phyloP scores from a whole-genome alignment of 192 early-diverging fungal species.

The Linnemannia zychae region DNA sequence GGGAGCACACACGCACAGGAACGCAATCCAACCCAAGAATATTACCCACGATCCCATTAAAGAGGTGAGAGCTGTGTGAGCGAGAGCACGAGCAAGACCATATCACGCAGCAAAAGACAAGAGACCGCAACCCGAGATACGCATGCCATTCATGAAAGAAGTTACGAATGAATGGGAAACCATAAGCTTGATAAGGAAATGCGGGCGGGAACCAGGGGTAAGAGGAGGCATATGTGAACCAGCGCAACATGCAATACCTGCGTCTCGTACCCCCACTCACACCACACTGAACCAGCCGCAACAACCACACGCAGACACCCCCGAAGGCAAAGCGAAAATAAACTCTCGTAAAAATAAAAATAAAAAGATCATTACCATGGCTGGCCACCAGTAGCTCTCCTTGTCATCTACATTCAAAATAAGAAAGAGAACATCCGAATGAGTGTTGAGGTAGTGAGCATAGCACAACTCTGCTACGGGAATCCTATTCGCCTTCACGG shows the following conservation, averaged over 20 bases:
- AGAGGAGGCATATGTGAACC: background rate
- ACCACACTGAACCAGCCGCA: background rate
- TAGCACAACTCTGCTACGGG: background rate
- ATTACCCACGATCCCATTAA: conserved; percentile 32
- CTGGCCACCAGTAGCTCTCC: conserved; percentile 56
- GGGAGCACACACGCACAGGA: background rate
- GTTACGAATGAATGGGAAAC: background rate
- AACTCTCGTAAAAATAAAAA: conserved; percentile 3
- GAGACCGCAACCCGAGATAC: background rate
- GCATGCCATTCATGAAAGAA: conserved; percentile 25
- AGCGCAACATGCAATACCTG: background rate
- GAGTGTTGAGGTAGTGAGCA: background rate
- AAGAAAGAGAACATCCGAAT: background rate
- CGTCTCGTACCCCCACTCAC: background rate
- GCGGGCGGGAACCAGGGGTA: background rate
- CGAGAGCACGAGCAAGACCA: conserved; percentile 6
- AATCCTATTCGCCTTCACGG: background rate
- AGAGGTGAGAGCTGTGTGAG: conserved; percentile 7
- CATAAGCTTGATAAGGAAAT: conserved; percentile 38
- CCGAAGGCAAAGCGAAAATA: background rate
- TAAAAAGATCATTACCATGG: conserved; percentile 41
- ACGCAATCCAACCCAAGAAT: background rate
- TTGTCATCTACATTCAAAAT: conserved; percentile 42
- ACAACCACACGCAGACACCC: background rate
- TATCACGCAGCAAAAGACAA: background rate